Evolutionary conservation across 805 yeast species (phyloP).

Genomic region (Candida corydali): DNA sequence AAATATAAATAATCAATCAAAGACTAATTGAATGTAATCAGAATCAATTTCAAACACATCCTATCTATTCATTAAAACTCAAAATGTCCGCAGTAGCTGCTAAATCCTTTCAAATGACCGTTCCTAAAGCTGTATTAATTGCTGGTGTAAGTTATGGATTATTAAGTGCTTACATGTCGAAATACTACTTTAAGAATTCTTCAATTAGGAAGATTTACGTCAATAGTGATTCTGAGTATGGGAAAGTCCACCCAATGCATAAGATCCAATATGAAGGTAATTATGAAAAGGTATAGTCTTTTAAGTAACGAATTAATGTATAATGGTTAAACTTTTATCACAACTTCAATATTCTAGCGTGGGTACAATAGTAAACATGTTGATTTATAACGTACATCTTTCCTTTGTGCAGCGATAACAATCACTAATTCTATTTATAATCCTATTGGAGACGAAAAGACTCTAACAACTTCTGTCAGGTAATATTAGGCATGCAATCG

Average conservation of each 20-base stretch:
- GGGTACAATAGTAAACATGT: no score
- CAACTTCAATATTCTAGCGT: no score
- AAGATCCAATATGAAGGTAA: conserved; percentile 10
- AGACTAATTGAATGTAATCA: no score
- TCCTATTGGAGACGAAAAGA: not conserved
- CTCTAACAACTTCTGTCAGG: no score
- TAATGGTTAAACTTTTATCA: not conserved
- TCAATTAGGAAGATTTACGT: conserved; percentile 27
- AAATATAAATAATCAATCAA: no score
- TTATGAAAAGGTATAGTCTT: not conserved
- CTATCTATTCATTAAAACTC: not conserved
- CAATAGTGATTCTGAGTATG: conserved; percentile 24
- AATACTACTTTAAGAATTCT: conserved; percentile 26
- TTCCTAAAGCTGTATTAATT: conserved; percentile 21
- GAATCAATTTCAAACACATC: not conserved
- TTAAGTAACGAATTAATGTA: not conserved
- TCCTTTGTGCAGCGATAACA: no score
- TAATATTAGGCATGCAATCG: no score
- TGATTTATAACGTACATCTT: no score
- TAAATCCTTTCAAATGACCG: conserved; percentile 5
- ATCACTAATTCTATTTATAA: no score
- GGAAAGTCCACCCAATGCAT: conserved; percentile 14
- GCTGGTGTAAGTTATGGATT: conserved; percentile 32
- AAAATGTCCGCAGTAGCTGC: conserved; percentile 5
- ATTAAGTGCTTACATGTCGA: conserved; percentile 31